These are phyloP conservation scores for Colletotrichum theobromicola DNA, from an alignment of 2,329 filamentous ascomycete genomes.

Conservation along the genomic window DNA sequence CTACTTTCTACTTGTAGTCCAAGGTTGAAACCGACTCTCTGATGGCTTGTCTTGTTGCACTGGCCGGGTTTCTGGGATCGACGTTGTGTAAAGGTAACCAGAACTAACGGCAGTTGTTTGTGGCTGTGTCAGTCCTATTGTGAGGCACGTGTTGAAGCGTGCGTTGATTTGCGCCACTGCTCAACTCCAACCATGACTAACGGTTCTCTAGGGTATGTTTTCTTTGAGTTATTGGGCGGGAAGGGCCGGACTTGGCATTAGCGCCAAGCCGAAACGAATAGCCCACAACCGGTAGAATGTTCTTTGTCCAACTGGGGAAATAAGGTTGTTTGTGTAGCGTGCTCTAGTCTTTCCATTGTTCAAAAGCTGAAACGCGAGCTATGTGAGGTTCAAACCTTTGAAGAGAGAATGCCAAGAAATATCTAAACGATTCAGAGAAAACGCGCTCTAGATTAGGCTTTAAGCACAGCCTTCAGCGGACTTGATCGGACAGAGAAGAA, in stretches of 20 bases:
- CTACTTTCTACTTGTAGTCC: background rate
- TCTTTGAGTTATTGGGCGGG: accelerated
- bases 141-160: background rate
- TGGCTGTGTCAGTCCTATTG: background rate
- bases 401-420: background rate
- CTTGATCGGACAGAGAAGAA: background rate
- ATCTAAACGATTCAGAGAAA: background rate
- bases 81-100: background rate
- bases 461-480: background rate
- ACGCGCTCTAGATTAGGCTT: background rate
- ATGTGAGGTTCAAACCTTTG: background rate
- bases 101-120: background rate
- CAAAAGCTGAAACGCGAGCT: background rate
- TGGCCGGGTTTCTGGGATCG: background rate
- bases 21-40: background rate
- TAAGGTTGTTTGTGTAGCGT: background rate
- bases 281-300: background rate
- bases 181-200: background rate
- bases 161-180: background rate
- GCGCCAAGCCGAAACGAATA: background rate
- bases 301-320: background rate
- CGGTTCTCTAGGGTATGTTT: background rate
- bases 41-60: background rate
- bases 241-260: background rate
- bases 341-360: background rate